Evolutionary conservation across 345 rosid species (phyloP).

Genomic region (sweet orange (Citrus sinensis)): DNA sequence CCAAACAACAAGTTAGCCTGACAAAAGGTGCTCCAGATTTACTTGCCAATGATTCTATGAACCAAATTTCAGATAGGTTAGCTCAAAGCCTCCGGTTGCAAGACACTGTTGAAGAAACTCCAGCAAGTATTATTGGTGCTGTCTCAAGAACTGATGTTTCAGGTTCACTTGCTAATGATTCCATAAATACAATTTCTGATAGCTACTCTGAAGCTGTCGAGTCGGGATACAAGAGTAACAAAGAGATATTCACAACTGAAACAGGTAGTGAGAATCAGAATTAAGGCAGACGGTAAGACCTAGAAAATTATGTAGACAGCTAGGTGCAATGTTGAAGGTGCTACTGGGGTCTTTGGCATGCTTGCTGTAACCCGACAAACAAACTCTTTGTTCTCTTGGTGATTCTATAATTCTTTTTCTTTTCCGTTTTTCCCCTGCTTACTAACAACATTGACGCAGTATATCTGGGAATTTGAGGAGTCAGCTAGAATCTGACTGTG

Average conservation of each 20-base stretch:
- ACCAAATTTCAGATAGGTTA: conserved; percentile 42
- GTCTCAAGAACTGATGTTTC: conserved; percentile 2
- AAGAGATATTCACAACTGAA: conserved; percentile 4
- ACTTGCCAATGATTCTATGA: conserved; percentile 27
- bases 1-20: conserved; percentile 27
- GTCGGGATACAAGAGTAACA: neutral
- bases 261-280: conserved; percentile 3
- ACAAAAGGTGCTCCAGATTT: conserved; percentile 19
- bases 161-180: neutral
- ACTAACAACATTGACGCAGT: conserved; percentile 18
- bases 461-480: neutral
- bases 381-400: conserved; percentile 2
- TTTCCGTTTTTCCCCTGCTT: neutral
- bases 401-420: conserved; percentile 12
- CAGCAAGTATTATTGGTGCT: neutral
- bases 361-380: conserved; percentile 16
- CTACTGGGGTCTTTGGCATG: conserved; percentile 6
- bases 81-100: conserved; percentile 26
- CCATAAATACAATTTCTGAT: conserved; percentile 8
- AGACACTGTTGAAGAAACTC: conserved; percentile 20
- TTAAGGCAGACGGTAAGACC: neutral
- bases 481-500: conserved; percentile 4
- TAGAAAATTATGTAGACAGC: conserved; percentile 7
- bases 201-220: neutral
- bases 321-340: conserved; percentile 19